Percentiles rank a stretch among this genome's conserved stretches.
Conservation (phyloP, 345 rosid genomes). For the Eucalyptus paniculata region DNA sequence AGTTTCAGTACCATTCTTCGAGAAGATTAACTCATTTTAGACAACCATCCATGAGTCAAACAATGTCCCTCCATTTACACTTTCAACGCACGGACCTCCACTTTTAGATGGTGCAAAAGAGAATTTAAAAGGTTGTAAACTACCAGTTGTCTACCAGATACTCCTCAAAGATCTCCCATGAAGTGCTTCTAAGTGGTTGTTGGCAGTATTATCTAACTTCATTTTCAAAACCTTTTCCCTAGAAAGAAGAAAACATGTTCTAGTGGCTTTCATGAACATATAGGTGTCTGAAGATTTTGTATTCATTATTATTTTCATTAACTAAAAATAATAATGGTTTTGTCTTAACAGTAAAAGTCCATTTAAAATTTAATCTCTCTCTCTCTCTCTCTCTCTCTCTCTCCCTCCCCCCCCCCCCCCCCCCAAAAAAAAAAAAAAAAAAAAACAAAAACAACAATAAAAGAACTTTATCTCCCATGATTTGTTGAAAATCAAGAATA, state of each 20-base stretch:
- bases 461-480: neutral
- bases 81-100: neutral
- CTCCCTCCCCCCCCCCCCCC: fast-evolving
- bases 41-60: neutral
- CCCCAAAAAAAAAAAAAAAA: too few relatives aligned
- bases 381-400: neutral
- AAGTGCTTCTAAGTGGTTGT: neutral
- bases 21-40: neutral
- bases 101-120: neutral
- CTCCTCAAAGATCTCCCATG: neutral
- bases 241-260: neutral
- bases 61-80: neutral
- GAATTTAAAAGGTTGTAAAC: neutral
- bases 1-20: neutral
- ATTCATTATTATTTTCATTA: neutral
- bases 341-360: neutral
- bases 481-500: neutral
- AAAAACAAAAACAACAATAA: neutral
- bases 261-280: neutral
- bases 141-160: neutral
- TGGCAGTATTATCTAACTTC: neutral
- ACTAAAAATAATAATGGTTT: neutral
- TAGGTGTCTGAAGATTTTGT: neutral
- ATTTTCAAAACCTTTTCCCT: neutral
- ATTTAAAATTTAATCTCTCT: neutral